Evolutionary conservation across 2,329 filamentous ascomycete species (phyloP).

Genomic region (Penicillium sp.): DNA sequence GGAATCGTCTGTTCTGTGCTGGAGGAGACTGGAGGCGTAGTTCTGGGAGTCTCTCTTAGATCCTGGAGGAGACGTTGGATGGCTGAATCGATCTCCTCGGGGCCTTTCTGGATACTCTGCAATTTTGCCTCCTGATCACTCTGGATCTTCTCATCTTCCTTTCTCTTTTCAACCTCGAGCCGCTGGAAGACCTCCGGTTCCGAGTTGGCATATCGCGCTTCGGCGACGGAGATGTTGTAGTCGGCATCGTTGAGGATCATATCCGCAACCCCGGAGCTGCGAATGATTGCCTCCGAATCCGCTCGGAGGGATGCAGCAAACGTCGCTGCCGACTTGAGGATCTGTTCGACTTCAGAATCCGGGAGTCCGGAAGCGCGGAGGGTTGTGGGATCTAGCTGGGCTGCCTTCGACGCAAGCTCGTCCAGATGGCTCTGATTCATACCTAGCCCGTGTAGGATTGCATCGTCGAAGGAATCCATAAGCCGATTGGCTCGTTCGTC

Average conservation of each 20-base stretch:
- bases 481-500: conserved; percentile 51
- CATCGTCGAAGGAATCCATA: conserved; percentile 52
- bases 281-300: conserved; percentile 48
- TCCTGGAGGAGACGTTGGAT: conserved; percentile 41
- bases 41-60: conserved; percentile 29
- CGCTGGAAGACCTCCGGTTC: conserved; percentile 43
- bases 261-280: conserved; percentile 50
- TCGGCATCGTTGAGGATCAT: conserved; percentile 52
- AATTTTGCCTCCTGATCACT: conserved; percentile 43
- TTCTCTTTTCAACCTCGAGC: conserved; percentile 48
- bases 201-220: conserved; percentile 48
- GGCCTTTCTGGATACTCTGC: conserved; percentile 41
- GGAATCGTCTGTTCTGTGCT: conserved; percentile 1
- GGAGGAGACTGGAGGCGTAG: conserved; percentile 4
- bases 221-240: conserved; percentile 54
- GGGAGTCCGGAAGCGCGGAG: conserved; percentile 35
- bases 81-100: conserved; percentile 36
- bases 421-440: conserved; percentile 53
- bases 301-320: conserved; percentile 41
- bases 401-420: conserved; percentile 46
- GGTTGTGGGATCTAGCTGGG: conserved; percentile 35
- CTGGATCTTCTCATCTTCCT: conserved; percentile 49
- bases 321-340: conserved; percentile 40
- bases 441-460: conserved; percentile 50
- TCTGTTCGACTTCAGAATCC: conserved; percentile 35